Percentiles rank a stretch among this genome's conserved stretches.
These are phyloP conservation scores for Bremia lactucae DNA, from an alignment of 352 stramenopile genomes.

Conservation along the genomic window DNA sequence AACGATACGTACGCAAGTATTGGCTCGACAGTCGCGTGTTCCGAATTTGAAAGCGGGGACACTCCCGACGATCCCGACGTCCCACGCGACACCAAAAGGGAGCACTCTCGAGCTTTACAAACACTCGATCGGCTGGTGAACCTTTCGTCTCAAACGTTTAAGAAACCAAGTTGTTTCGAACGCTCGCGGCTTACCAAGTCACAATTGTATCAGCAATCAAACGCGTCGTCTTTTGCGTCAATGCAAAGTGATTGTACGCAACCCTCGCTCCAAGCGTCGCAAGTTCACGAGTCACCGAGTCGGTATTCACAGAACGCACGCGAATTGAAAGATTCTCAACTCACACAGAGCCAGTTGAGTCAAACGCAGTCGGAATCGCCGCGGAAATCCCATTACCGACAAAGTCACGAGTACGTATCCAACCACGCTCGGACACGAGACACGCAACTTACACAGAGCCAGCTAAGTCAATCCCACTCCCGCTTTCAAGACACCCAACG, in stretches of 20 bases:
- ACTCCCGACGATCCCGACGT: constrained; percentile 18
- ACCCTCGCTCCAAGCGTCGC: constrained; percentile 7
- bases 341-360: constrained; percentile 8
- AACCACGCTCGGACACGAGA: too few species aligned
- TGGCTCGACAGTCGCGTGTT: constrained; percentile 17
- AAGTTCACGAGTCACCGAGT: constrained; percentile 2
- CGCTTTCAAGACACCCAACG: constrained; percentile 6
- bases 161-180: constrained; percentile 8
- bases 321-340: constrained; percentile 1
- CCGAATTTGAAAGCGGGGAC: constrained; percentile 13
- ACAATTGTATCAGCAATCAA: constrained; percentile 3
- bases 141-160: constrained; percentile 1
- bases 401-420: too few species aligned
- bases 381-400: too few species aligned
- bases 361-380: constrained; percentile 2
- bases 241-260: constrained; percentile 6
- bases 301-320: constrained; percentile 3
- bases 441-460: constrained; percentile 9
- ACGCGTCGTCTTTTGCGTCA: constrained; percentile 7
- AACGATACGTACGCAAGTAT: constrained; percentile 17
- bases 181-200: constrained; percentile 17
- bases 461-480: constrained; percentile 6
- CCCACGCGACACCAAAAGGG: constrained; percentile 10
- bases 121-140: constrained; percentile 20
- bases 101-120: constrained; percentile 20